Base-by-base conservation (phyloP, 1,284 basidiomycete genomes). In the Sporisorium iseilematis-ciliati region DNA sequence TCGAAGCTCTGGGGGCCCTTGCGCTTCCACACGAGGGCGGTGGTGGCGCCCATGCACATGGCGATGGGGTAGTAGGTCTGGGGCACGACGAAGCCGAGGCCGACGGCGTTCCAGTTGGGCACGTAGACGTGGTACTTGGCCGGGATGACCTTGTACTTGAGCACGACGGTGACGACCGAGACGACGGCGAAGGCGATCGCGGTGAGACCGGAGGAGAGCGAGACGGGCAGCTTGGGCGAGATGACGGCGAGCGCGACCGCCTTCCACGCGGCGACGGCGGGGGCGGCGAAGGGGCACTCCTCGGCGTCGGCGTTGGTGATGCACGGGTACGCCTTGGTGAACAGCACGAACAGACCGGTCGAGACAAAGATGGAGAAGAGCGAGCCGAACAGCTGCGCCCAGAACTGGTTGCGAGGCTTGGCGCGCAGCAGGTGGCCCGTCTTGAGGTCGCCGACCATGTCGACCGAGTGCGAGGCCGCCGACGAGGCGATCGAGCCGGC, bases 391-490 rank as follows among this genome's bases (percentile, higher is more conserved):
- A 75, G 35, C 67, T 81, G 79, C 11, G 90, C 90, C 77, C 89
- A 87, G 84, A 91, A 91, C 86, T 91, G 90, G 81, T 89, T 89
- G 66, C 86, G 87, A 21, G 91, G 91, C 77, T 89, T 90, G 29
- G 91, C 90, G 49, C 90, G 87, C 14, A 91, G 87, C 61, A 92
- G 88, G 84, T 91, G 91, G 63, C 90, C 90, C 8, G 91, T 91
- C 87, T 91, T 91, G 76, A 92, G 85, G 78, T 92, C 91, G 65
- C 90, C 89, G 66, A 90, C 90, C 91, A 92, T 91, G 83, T 92
- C 91, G 54, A 88, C 86, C 23, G 90, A 87, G 82, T 91, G 90
- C 25, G 88, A 88, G 23, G 90, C 89, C 51, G 89, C 88, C 41
- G 89, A 90, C 48, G 88, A 89, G 23, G 90, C 88, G 75, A 91